phyloP scores from a whole-genome alignment of 2,329 filamentous ascomycete species.

The Parafenestella ontariensis region DNA sequence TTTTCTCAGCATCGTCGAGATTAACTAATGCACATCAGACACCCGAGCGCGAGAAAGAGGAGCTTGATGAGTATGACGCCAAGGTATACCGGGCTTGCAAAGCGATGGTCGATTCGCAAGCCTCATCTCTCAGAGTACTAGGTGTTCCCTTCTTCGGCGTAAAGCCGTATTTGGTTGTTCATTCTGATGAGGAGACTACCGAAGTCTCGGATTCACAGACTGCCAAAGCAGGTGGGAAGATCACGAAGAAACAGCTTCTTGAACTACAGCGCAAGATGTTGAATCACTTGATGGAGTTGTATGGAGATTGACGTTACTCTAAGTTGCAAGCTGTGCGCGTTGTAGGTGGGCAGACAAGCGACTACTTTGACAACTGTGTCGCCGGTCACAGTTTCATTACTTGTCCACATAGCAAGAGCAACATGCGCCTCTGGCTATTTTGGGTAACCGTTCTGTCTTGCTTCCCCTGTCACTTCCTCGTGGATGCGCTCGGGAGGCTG shows the following conservation, averaged over 20 bases:
- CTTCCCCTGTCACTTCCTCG: too few relatives aligned
- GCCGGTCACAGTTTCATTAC: background rate
- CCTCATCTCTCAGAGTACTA: slow-evolving; percentile 61
- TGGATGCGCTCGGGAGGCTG: too few relatives aligned
- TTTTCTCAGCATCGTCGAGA: too few relatives aligned
- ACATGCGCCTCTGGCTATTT: too few relatives aligned
- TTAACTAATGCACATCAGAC: slow-evolving; percentile 40
- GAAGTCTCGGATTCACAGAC: slow-evolving; percentile 4
- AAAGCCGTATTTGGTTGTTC: slow-evolving; percentile 30
- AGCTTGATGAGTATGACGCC: slow-evolving; percentile 65
- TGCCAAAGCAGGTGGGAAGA: slow-evolving; percentile 18
- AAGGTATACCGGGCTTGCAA: slow-evolving; percentile 68
- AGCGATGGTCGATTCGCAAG: slow-evolving; percentile 67
- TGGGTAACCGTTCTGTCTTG: background rate
- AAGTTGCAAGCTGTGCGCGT: background rate
- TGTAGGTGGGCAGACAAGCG: background rate
- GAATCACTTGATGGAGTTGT: slow-evolving; percentile 41
- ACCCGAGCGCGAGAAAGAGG: slow-evolving; percentile 58
- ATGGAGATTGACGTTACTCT: slow-evolving; percentile 29
- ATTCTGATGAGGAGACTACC: slow-evolving; percentile 23
- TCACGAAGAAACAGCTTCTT: slow-evolving; percentile 36
- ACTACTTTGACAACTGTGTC: background rate
- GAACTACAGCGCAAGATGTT: slow-evolving; percentile 47
- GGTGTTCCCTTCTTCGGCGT: slow-evolving; percentile 49
- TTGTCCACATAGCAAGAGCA: too few relatives aligned